Base-by-base conservation (phyloP, 2,329 filamentous ascomycete genomes). In the Sodiomyces alkalinus region DNA sequence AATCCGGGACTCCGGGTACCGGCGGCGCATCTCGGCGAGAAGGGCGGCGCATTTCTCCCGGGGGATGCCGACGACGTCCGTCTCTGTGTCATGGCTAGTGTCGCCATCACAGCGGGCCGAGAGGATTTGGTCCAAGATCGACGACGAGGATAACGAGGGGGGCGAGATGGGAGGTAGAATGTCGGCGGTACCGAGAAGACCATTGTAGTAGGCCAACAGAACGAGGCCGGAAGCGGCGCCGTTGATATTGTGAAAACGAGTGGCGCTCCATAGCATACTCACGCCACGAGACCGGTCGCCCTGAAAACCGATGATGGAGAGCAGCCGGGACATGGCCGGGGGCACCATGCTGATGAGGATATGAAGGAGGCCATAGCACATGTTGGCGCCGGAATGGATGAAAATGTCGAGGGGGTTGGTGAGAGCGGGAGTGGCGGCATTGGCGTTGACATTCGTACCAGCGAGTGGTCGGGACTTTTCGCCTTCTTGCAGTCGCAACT, bases 311-410 rank as follows among this genome's bases (percentile, higher is more conserved):
- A 94, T 79, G 22, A 96, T 77, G 33, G 77, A 81, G 4, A 96
- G 63, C 1, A 98, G 67, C 31, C 74, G 79, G n/a, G 72, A 78
- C 50, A 96, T 93, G 1, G 86, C 73, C 0, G 90, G 90, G 0
- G 90, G 92, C 1, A 96, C 74, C 58, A 96, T 79, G 9, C 83
- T 92, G n/a, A 96, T 74, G 30, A 96, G 63, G 2, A 96, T 63
- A 10, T 92, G 65, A 2, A 96, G 57, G 18, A 92, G 67, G 3
- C 90, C 90, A 43, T 86, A 94, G 51, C 85, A 93, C 51, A 94
- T 77, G 46, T 80, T 90, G 5, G 76, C 72, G 7, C 85, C 87
- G 0, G 82, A 86, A 48, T 93, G 83, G 20, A 94, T 75, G 47
- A 94, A 98, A 14, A 78, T 56, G 48, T 96, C 87, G 12, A 87